phyloP scores from a whole-genome alignment of 2,329 filamentous ascomycete species.

The Cytospora paraplurivora region DNA sequence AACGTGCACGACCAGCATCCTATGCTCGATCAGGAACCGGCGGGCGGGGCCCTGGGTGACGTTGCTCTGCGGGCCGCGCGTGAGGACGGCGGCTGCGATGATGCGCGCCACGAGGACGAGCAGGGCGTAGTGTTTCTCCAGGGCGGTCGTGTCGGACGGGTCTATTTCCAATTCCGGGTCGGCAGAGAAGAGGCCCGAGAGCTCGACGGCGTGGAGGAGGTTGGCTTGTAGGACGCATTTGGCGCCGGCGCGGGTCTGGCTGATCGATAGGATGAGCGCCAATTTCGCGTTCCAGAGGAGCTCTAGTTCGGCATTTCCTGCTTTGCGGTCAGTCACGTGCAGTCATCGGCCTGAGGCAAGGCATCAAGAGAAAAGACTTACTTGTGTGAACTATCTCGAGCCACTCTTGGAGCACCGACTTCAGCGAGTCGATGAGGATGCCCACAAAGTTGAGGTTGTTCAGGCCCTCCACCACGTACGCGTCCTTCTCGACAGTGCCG shows the following conservation, averaged over 20 bases:
- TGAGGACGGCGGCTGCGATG: conserved; percentile 78
- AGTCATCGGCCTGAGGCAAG: conserved; percentile 26
- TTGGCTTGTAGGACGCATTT: conserved; percentile 86
- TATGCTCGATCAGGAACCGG: conserved; percentile 78
- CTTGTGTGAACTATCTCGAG: conserved; percentile 58
- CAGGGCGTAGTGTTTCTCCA: conserved; percentile 82
- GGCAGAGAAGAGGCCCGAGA: conserved; percentile 81
- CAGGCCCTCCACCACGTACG: conserved; percentile 76
- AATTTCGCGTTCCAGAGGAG: conserved; percentile 71
- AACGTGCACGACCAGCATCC: conserved; percentile 81
- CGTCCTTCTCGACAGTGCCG: conserved; percentile 70
- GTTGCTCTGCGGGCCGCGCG: conserved; percentile 84
- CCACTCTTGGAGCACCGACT: conserved; percentile 74
- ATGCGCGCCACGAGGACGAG: conserved; percentile 80
- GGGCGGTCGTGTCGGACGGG: conserved; percentile 62
- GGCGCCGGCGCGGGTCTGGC: conserved; percentile 82
- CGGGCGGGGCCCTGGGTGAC: conserved; percentile 67
- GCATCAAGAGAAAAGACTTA: conserved; percentile 44
- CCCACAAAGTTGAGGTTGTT: conserved; percentile 88
- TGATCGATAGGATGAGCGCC: conserved; percentile 79
- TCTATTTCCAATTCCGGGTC: conserved; percentile 89
- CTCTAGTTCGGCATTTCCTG: conserved; percentile 47
- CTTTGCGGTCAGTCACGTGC: conserved; percentile 12
- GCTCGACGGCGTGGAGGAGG: conserved; percentile 77
- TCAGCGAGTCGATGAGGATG: conserved; percentile 85